Evolutionary conservation across 2,329 filamentous ascomycete genomes (phyloP), one percentile per base, ranked within the genome.

Genomic region (Cladosporium austrohemisphaericum): DNA sequence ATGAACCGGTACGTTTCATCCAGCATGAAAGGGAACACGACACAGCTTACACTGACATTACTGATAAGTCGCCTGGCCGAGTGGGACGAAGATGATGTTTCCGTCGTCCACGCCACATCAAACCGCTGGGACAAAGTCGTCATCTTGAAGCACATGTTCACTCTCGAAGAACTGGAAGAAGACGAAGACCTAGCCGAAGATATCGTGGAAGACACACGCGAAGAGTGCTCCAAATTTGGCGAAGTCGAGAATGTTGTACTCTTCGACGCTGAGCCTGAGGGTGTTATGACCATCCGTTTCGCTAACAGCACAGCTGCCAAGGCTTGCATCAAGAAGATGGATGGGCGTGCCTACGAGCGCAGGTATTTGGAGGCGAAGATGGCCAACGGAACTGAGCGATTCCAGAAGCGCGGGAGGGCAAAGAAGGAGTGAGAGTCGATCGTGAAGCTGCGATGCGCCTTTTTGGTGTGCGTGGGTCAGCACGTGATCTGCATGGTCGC

Each of bases 141-240:
- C 22, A 84, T 97, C 51, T 72, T 98, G 55, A 88, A 88, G 64
- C 84, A 95, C 70, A 95, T 95, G 85, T 98, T 98, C 69, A 94
- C 89, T 1, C 76, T 92, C 33, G 66, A 84, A 54, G 88, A 95
- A 71, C 76, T 97, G 20, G 84, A 90, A 58, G 87, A 94, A 63
- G 91, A 97, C 61, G 83, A 87, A 2, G 83, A 83, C 0, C 87
- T 86, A 1, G 78, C 94, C 52, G 74, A 94, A 29, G 92, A 97
- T 55, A 95, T 97, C 71, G 94, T 94, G 65, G 86, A 95, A 66
- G 93, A 98, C 65, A 88, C 97, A 49, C 81, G 88, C 37, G 88
- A 95, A 43, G 91, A 95, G 69, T 95, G 89, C 66, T 77, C 81
- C 51, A 94, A 94, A 70, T 74, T 93, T 11, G 93, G 93, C 3